Conservation (phyloP, 1,284 basidiomycete genomes). For the Rhodotorula mucilaginosa region DNA sequence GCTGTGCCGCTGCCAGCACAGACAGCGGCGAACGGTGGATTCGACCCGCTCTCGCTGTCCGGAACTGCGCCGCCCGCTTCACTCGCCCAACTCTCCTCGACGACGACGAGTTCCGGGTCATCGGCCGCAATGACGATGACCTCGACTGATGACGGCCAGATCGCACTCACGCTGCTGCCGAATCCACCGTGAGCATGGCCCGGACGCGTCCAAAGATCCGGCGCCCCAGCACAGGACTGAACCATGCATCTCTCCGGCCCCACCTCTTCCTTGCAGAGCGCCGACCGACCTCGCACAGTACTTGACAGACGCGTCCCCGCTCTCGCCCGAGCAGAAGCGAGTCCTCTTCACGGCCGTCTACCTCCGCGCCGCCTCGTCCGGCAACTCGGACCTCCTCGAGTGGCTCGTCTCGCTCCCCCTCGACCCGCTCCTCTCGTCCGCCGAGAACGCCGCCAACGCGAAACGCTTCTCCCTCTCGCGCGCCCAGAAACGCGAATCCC, state of each 20-base stretch:
- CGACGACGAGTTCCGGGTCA: background rate
- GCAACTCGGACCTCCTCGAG: constrained; percentile 43
- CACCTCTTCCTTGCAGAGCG: constrained; percentile 4
- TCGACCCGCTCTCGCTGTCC: too few relatives aligned
- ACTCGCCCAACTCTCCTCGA: too few relatives aligned
- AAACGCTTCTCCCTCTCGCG: constrained; percentile 22
- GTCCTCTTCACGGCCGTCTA: constrained; percentile 32
- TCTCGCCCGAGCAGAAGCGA: constrained; percentile 33
- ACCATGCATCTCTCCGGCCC: background rate
- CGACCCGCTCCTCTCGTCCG: constrained; percentile 12
- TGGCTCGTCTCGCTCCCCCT: constrained; percentile 41
- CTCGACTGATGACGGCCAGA: background rate
- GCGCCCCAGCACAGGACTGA: background rate
- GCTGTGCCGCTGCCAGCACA: background rate
- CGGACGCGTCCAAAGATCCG: background rate
- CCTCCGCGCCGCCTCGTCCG: constrained; percentile 38
- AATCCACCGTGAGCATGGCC: constrained; percentile 18
- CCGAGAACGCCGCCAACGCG: constrained; percentile 17
- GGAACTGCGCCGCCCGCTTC: too few relatives aligned
- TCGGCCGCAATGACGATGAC: background rate
- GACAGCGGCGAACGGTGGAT: too few relatives aligned
- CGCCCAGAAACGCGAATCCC: background rate
- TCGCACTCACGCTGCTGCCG: constrained; percentile 18
- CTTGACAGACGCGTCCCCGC: constrained; percentile 25
- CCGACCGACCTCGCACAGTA: constrained; percentile 33